A percentile compares a stretch with the other conserved stretches of the same genome.
Conservation (phyloP, 257 asterid species). For the Solanum chilense region DNA sequence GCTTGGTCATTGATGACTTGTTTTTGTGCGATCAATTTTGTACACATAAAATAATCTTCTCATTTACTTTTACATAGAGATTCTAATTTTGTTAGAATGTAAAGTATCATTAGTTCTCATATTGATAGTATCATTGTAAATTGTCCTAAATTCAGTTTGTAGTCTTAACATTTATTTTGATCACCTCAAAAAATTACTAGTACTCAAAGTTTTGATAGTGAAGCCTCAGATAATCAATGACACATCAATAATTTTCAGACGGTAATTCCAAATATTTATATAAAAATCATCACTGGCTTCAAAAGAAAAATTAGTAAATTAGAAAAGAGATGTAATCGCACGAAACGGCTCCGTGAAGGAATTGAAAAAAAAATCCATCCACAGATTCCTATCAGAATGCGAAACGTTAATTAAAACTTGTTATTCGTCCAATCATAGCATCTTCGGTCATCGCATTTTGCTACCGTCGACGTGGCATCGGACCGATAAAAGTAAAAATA, state of each 20-base stretch:
- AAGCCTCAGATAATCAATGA: conserved; percentile 52
- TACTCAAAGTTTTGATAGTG: not conserved
- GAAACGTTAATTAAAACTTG: conserved; percentile 13
- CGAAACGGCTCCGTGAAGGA: conserved; percentile 53
- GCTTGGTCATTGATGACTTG: no score
- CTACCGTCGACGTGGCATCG: conserved; percentile 72
- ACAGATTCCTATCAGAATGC: conserved; percentile 74
- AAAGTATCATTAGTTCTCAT: no score
- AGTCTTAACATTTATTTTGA: no score
- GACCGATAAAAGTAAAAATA: not conserved
- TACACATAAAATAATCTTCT: no score
- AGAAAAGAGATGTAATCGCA: conserved; percentile 40
- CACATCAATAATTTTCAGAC: conserved; percentile 55
- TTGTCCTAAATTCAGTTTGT: no score
- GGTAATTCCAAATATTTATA: conserved; percentile 53
- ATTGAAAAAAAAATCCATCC: not conserved
- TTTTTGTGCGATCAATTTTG: no score
- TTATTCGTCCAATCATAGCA: conserved; percentile 53
- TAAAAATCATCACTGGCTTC: conserved; percentile 32
- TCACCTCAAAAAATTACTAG: no score
- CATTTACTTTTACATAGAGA: no score
- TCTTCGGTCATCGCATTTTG: conserved; percentile 31
- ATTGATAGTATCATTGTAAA: no score
- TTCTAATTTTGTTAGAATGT: no score
- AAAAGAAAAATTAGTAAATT: no score